Evolutionary conservation across 139 green algal genomes (phyloP).

Genomic region (Monoraphidium neglectum): DNA sequence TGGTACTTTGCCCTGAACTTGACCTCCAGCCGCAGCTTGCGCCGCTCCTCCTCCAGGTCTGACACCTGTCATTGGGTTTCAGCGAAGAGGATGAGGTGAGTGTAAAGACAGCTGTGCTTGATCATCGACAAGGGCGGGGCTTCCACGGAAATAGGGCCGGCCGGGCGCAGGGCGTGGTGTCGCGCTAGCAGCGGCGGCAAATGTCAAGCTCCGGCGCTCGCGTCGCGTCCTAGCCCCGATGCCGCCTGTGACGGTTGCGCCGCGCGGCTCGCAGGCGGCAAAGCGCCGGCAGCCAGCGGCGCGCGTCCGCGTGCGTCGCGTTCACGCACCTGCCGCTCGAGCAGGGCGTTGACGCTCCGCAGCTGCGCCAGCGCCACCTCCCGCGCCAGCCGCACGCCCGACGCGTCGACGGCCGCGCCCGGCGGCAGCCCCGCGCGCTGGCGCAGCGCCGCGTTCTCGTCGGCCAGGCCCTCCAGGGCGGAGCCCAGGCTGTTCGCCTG

Average conservation of each 20-base stretch:
- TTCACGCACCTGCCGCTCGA: constrained; percentile 66
- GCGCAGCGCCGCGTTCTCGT: constrained; percentile 67
- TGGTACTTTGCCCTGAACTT: constrained; percentile 82
- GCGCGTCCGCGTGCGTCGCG: too few species aligned
- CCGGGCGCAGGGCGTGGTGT: background rate
- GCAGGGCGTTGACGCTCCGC: constrained; percentile 53
- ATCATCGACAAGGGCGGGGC: too few species aligned
- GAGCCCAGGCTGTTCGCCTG: constrained; percentile 41
- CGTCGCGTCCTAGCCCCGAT: too few species aligned
- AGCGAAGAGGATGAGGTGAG: too few species aligned
- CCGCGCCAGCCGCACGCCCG: constrained; percentile 60
- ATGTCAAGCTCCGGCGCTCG: too few species aligned
- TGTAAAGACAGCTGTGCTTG: too few species aligned
- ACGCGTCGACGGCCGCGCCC: constrained; percentile 44
- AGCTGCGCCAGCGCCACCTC: constrained; percentile 63
- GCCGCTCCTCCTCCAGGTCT: constrained; percentile 76
- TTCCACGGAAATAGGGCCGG: too few species aligned
- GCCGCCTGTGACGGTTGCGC: too few species aligned
- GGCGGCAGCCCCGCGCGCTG: constrained; percentile 41
- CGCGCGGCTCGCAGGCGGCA: too few species aligned
- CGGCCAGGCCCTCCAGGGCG: constrained; percentile 56
- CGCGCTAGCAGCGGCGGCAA: too few species aligned
- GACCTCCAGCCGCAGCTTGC: constrained; percentile 71
- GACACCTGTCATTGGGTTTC: constrained; percentile 45
- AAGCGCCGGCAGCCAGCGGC: too few species aligned